Base-by-base conservation (phyloP, 83 land plant species). In the Diphasiastrum complanatum region DNA sequence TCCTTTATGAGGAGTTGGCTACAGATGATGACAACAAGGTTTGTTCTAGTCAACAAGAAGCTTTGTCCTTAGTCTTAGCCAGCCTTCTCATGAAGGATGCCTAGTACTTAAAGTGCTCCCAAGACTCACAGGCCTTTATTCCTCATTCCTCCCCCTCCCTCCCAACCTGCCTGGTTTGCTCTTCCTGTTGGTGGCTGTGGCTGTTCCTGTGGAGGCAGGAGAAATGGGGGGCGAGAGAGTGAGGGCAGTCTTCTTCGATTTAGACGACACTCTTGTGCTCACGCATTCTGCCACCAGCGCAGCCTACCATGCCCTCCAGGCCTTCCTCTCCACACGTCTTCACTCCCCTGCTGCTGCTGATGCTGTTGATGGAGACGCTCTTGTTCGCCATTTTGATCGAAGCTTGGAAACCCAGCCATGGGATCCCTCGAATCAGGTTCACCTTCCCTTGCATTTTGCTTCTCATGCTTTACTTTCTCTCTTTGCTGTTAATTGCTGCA, bases 361-460 rank as follows among this genome's bases (percentile, higher is more conserved):
- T 25, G 16, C 51, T 26, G 63, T 12, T n/a, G 19, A 20, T 43
- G 3, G 0, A 19, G 19, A 35, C 10, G 45, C 41, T 20, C n/a
- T 58, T 58, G 61, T 12, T 19, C 26, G 22, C 2, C 16, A 10
- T 3, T 50, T 14, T 1, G 16, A 1, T 50, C 27, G 22, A 16
- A 20, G 2, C 26, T 24, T 25, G 54, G 26, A 51, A 24, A 27
- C 64, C 28, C 47, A 66, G 56, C 77, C 79, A 4, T 78, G 80
- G 80, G 80, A 78, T 58, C 80, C 60, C 58, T 41, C 38, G 16
- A 43, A 74, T 60, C 60, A 78, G 79, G 80, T 74, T n/a, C n/a
- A n/a, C n/a, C n/a, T 33, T 30, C 18, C 1, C 8, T 25, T 20
- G 5, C 62, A 51, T 47, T 45, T 47, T 45, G 12, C 47, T 8